Percentiles rank a stretch among this genome's conserved stretches.
phyloP scores from a whole-genome alignment of 495 filamentous ascomycete species.

The Penicillium pulvis region DNA sequence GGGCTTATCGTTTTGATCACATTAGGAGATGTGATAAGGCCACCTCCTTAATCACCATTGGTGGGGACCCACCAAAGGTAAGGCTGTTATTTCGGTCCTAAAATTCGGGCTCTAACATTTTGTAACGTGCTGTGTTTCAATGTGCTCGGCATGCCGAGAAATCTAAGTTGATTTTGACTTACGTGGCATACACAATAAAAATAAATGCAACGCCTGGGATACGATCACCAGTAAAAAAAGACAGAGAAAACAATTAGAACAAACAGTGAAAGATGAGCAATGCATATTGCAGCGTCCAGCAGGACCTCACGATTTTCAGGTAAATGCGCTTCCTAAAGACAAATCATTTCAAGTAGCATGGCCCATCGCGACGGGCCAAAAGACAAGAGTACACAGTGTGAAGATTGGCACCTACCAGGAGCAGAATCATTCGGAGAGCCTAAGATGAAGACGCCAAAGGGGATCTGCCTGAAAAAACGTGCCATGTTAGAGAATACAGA shows the following conservation, averaged over 20 bases:
- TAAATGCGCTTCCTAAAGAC: conserved; percentile 6
- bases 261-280: not conserved
- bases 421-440: conserved; percentile 38
- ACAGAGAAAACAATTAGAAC: conserved; percentile 5
- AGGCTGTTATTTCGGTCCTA: not conserved
- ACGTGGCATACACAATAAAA: not conserved
- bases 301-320: conserved; percentile 2
- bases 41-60: not conserved
- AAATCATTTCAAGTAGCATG: conserved; percentile 9
- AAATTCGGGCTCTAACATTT: not conserved
- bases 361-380: conserved; percentile 1
- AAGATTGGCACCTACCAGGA: conserved; percentile 45
- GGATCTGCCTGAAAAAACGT: conserved; percentile 26
- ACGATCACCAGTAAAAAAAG: not conserved
- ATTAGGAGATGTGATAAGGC: not conserved
- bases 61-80: not conserved
- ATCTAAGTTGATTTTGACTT: not conserved
- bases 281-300: not conserved
- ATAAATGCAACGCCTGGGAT: not conserved
- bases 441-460: conserved; percentile 23
- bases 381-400: conserved; percentile 4
- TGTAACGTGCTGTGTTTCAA: not conserved
- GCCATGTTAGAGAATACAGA: conserved; percentile 11
- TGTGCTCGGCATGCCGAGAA: not conserved
- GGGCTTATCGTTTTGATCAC: not conserved